Evolutionary conservation across 2,329 filamentous ascomycete genomes (phyloP).

Genomic region (Cordyceps javanica): DNA sequence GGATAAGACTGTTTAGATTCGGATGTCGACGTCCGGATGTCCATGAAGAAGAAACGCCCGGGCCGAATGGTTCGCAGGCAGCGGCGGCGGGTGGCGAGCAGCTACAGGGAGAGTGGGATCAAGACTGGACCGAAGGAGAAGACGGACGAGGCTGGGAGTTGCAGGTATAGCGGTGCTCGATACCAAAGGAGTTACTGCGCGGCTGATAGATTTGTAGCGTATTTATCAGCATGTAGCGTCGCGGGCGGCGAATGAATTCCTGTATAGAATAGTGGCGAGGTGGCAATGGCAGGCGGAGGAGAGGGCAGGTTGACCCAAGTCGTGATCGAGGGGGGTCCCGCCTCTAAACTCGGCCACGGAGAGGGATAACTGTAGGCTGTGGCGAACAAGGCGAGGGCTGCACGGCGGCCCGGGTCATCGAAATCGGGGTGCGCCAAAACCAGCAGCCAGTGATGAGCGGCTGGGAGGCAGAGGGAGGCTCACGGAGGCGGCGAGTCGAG

Average conservation of each 20-base stretch:
- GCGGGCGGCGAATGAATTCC: not conserved
- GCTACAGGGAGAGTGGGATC: not conserved
- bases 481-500: slow-evolving; percentile 2
- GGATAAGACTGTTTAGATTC: slow-evolving; percentile 34
- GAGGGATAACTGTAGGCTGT: slow-evolving; percentile 3
- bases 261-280: not conserved
- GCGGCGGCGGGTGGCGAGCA: slow-evolving; percentile 5
- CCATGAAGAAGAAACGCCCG: slow-evolving; percentile 26
- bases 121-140: not conserved
- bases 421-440: not conserved
- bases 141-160: slow-evolving; percentile 2
- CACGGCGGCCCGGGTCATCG: slow-evolving; percentile 1
- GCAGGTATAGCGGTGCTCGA: slow-evolving; percentile 2
- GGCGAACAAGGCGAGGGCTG: slow-evolving; percentile 4
- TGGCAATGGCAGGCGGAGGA: not conserved
- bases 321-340: slow-evolving; percentile 6
- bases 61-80: not conserved
- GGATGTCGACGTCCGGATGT: slow-evolving; percentile 31
- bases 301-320: not conserved
- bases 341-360: not conserved
- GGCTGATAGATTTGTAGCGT: not conserved
- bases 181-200: not conserved
- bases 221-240: slow-evolving; percentile 7
- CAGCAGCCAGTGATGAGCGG: not conserved
- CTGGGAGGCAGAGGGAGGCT: not conserved